A percentile compares a stretch with the other conserved stretches of the same genome.
phyloP scores from a whole-genome alignment of 331 rosid genomes.

The Saraca asoca region DNA sequence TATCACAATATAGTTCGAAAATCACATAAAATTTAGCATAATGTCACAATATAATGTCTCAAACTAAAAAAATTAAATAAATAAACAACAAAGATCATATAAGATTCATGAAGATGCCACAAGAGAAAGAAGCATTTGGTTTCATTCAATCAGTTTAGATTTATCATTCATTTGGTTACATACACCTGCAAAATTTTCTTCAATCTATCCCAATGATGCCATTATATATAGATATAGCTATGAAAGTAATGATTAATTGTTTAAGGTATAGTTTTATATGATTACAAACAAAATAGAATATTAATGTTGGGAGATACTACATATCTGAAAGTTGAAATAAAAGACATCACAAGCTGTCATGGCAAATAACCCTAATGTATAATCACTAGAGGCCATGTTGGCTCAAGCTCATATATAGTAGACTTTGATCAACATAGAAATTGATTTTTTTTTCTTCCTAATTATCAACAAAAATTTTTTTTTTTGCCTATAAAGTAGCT shows the following conservation, averaged over 20 bases:
- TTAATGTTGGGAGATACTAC: neutral
- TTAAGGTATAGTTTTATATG: neutral
- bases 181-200: neutral
- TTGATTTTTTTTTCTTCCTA: conserved; percentile 1
- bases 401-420: conserved; percentile 12
- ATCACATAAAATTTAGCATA: too few species aligned
- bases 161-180: too few species aligned
- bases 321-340: conserved; percentile 8
- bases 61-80: too few species aligned
- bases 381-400: conserved; percentile 11
- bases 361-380: conserved; percentile 16
- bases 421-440: conserved; percentile 23
- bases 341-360: neutral
- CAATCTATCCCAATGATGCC: neutral
- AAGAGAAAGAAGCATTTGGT: too few species aligned
- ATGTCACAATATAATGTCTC: too few species aligned
- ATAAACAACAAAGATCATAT: too few species aligned
- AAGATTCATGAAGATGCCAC: too few species aligned
- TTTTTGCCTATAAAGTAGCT: conserved; percentile 17
- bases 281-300: neutral
- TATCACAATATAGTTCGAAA: too few species aligned
- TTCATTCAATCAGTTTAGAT: too few species aligned
- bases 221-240: neutral
- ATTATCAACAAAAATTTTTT: conserved; percentile 29
- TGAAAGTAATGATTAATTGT: conserved; percentile 1